Evolutionary conservation across 176 grass and related monocot genomes (phyloP), one percentile per base, ranked within the genome.

Genomic region (Aegilops umbellulata): DNA sequence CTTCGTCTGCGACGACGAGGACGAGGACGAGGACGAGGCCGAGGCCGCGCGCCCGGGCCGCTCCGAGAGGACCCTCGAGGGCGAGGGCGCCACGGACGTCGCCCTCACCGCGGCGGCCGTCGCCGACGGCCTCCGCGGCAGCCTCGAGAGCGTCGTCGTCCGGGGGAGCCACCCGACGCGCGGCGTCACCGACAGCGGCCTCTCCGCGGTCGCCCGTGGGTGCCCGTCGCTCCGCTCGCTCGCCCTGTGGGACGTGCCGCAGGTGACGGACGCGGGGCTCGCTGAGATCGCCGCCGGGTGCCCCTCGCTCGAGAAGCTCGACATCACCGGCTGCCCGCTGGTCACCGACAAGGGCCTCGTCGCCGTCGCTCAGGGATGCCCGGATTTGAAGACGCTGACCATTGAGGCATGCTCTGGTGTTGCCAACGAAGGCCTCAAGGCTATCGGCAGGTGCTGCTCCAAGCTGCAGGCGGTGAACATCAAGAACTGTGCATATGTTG

Each of bases 281-380:
- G 60, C 83, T 0, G 94, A 96, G 89, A 93, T 99, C 61, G 97
- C 94, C 5, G 86, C 87, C 16, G 90, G 91, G 60, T 99, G 97
- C 80, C 92, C 81, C 41, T 39, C 80, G 70, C 85, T 99, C 11
- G 92, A 96, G 85, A 89, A 93, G 22, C 90, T 99, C 3, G 94
- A 97, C 66, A 83, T 99, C 69, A 84, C 82, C 31, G 69, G 64
- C 24, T 99, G 94, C 76, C 94, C 94, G 7, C 78, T 94, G 10
- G 87, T 99, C 84, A 86, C 97, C 1, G 94, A 96, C 89, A 99
- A 97, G 85, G 90, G 92, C 63, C 87, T 99, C 75, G 15, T 78
- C 55, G 82, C 90, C 0, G 9, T 99, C 30, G 92, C 97, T 20
- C 69, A 74, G 66, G 93, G 90, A 0, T 99, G 94, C 85, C 92